Base-by-base conservation (phyloP, 768 basidiomycete genomes). In the Lactarius indigo region DNA sequence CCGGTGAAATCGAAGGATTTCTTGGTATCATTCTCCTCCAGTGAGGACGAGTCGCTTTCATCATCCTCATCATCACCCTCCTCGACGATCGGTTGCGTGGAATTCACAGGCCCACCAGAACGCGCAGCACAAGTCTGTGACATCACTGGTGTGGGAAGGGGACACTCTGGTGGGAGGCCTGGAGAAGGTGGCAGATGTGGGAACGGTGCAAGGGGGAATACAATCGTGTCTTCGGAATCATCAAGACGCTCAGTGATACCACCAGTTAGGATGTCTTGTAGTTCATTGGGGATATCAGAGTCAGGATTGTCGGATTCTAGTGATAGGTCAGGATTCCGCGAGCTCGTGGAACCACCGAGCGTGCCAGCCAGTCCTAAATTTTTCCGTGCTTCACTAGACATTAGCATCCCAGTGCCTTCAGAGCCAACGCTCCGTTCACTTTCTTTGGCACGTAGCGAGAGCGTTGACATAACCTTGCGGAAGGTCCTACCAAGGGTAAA, bases 1-100 rank as follows among this genome's bases (percentile, higher is more conserved):
- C 87, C 89, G 0, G 92, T 94, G 72, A 93, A 94, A 72, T 94
- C 91, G 67, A 93, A 94, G 1, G 87, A 89, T 71, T 84, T 88
- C 78, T 87, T 91, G 0, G 91, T 92, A 68, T 88, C 85, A 61
- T 84, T 84, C 62, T 87, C 86, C 17, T 85, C 86, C 20, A 64
- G 33, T 41, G 62, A 64, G 0, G 80, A 80, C 15, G 79, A 77
- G 42, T 68, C 79, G 26, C 75, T 76, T 23, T 80, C 82, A 31
- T 83, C 82, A 3, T 78, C 65, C 47, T 82, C 78, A 1, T 72
- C 77, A 26, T 77, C 78, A 42, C 80, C 74, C 0, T 74, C 78
- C 9, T 83, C 83, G 30, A 84, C 82, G 55, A 83, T 74, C 41
- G 86, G 71, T 18, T 79, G 73, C 5, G 81, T 79, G 35, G 77